Evolutionary conservation across 1,139 yeast species (phyloP).

Genomic region (Entelexis paramagnoliae): DNA sequence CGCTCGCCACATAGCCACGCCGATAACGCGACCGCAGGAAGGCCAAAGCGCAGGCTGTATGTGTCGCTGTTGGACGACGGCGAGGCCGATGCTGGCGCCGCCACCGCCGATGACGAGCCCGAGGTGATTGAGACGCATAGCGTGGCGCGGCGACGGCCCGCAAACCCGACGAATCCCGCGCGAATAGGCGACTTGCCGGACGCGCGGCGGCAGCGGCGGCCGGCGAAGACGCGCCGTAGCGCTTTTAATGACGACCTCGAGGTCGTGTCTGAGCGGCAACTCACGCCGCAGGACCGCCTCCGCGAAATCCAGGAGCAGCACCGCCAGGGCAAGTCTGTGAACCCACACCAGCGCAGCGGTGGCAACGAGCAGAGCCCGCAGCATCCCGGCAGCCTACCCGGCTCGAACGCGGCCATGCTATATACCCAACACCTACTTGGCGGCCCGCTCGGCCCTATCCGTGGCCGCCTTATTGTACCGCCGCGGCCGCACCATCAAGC

Average conservation of each 20-base stretch:
- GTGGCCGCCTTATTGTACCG: neutral
- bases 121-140: slow-evolving; percentile 1
- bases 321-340: slow-evolving; percentile 13
- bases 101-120: neutral
- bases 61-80: slow-evolving; percentile 5
- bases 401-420: neutral
- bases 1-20: neutral
- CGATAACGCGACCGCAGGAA: neutral
- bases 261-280: slow-evolving; percentile 10
- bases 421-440: neutral
- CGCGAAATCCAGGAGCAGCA: slow-evolving; percentile 15
- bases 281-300: slow-evolving; percentile 17
- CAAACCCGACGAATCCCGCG: neutral
- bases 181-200: neutral
- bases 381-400: neutral
- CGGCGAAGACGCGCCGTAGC: neutral
- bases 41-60: slow-evolving; percentile 1
- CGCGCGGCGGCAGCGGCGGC: neutral
- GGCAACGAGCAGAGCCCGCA: neutral
- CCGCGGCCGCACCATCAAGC: neutral
- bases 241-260: slow-evolving; percentile 7
- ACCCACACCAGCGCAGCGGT: neutral
- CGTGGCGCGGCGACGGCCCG: neutral
- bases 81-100: neutral
- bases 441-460: neutral